These are phyloP conservation scores for Kwoniella bestiolae DNA, from an alignment of 768 basidiomycete species.

Conservation along the genomic window DNA sequence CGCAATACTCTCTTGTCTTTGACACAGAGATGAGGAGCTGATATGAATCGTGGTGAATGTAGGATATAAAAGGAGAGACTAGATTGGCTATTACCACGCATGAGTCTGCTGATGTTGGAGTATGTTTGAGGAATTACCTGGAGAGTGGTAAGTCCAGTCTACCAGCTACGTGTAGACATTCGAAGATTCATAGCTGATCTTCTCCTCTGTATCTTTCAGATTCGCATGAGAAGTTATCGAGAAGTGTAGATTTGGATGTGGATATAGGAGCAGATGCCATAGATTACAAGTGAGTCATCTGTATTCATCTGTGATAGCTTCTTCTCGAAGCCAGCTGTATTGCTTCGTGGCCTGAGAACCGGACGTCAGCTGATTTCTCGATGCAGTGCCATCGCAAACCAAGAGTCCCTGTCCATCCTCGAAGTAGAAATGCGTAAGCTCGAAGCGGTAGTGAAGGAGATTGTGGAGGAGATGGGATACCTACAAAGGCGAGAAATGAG, in stretches of 20 bases:
- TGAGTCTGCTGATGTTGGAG: slow-evolving; percentile 89
- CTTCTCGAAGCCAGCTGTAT: too few species aligned
- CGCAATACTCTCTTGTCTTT: neutral
- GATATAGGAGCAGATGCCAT: slow-evolving; percentile 98
- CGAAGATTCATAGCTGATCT: neutral
- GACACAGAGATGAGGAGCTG: neutral
- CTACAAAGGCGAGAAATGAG: slow-evolving; percentile 85
- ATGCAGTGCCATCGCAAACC: slow-evolving; percentile 91
- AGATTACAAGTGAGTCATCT: slow-evolving; percentile 85
- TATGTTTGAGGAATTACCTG: slow-evolving; percentile 85
- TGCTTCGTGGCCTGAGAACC: too few species aligned
- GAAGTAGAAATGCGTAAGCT: slow-evolving; percentile 99
- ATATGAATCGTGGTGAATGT: neutral
- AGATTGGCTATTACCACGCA: slow-evolving; percentile 92
- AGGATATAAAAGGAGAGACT: slow-evolving; percentile 83
- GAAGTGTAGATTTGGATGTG: slow-evolving; percentile 88
- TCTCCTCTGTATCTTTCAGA: neutral
- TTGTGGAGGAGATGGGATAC: slow-evolving; percentile 90
- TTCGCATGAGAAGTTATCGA: slow-evolving; percentile 37
- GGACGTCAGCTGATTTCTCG: too few species aligned
- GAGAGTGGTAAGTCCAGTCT: slow-evolving; percentile 66
- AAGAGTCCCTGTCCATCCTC: slow-evolving; percentile 90
- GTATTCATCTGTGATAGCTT: too few species aligned
- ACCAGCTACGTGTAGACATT: too few species aligned
- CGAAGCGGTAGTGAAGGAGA: slow-evolving; percentile 91